phyloP scores from a whole-genome alignment of 345 rosid genomes.

The Aquilaria yunnanensis region DNA sequence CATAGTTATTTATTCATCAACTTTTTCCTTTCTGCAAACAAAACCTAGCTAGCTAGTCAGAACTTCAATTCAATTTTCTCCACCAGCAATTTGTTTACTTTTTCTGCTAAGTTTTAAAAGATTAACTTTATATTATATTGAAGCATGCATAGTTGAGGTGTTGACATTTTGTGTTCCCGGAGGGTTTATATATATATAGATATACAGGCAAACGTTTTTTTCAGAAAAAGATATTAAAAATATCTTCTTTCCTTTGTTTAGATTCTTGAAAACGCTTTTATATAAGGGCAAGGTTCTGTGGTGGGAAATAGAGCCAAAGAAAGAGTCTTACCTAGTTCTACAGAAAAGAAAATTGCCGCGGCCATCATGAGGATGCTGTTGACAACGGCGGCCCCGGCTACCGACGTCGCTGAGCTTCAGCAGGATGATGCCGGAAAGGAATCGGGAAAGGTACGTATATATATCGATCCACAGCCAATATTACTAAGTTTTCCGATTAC shows the following conservation, averaged over 20 bases:
- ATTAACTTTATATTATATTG: conserved; percentile 5
- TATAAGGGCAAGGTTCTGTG: too few relatives aligned
- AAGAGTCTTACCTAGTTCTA: not conserved
- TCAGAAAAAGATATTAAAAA: too few relatives aligned
- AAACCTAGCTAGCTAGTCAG: too few relatives aligned
- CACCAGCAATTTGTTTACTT: too few relatives aligned
- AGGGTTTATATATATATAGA: conserved; percentile 18
- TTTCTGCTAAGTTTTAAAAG: too few relatives aligned
- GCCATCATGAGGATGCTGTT: conserved; percentile 33
- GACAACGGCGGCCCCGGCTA: conserved; percentile 23
- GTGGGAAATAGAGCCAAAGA: not conserved
- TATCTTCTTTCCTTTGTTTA: too few relatives aligned
- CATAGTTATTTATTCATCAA: too few relatives aligned
- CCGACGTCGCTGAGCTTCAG: conserved; percentile 21
- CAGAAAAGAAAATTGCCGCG: conserved; percentile 12
- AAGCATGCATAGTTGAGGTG: conserved; percentile 32
- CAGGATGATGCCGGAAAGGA: conserved; percentile 24
- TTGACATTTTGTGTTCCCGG: conserved; percentile 56
- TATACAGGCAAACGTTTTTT: conserved; percentile 22
- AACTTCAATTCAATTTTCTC: too few relatives aligned
- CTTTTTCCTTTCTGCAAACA: not conserved
- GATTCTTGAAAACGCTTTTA: too few relatives aligned
- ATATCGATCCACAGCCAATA: not conserved
- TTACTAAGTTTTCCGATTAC: not conserved
- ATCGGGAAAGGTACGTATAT: conserved; percentile 19